A percentile compares a stretch with the other conserved stretches of the same genome.
Conservation (phyloP, 2,329 filamentous ascomycete species). For the Hypomyces perniciosus region DNA sequence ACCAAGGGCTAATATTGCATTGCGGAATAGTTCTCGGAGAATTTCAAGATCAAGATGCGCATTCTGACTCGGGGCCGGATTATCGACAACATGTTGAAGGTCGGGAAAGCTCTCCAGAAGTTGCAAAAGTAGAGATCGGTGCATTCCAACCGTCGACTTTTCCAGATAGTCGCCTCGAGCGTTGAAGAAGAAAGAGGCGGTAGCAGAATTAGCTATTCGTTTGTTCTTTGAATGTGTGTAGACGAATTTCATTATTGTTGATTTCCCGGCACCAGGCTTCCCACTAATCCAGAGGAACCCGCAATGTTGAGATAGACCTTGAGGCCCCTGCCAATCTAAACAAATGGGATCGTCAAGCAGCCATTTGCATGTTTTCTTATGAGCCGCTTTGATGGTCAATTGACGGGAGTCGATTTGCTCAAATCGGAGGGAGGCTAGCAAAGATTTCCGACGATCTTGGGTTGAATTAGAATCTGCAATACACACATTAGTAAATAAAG, state of each 20-base stretch:
- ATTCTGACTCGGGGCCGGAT: conserved; percentile 40
- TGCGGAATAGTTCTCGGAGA: conserved; percentile 18
- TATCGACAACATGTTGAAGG: conserved; percentile 40
- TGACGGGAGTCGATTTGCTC: conserved; percentile 13
- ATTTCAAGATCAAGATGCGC: not conserved
- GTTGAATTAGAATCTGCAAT: too few relatives aligned
- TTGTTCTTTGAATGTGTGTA: not conserved
- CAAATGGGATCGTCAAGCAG: conserved; percentile 6
- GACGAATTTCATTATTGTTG: conserved; percentile 4
- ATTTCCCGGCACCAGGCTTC: conserved; percentile 7
- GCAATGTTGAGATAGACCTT: not conserved
- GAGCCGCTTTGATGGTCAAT: conserved; percentile 9
- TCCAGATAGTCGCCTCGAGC: conserved; percentile 38
- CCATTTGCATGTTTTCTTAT: conserved; percentile 18
- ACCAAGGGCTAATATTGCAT: conserved; percentile 13
- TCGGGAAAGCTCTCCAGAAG: conserved; percentile 23
- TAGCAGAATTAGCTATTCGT: not conserved
- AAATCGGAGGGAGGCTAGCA: conserved; percentile 1
- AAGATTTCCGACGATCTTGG: too few relatives aligned
- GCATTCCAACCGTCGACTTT: conserved; percentile 41
- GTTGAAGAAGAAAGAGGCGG: conserved; percentile 42
- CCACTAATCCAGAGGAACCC: conserved; percentile 6
- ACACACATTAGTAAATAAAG: too few relatives aligned
- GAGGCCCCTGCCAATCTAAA: conserved; percentile 5
- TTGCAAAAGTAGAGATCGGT: conserved; percentile 43